These are phyloP conservation scores for Fusarium fujikuroi DNA, from an alignment of 2,329 filamentous ascomycete genomes.

Conservation along the genomic window DNA sequence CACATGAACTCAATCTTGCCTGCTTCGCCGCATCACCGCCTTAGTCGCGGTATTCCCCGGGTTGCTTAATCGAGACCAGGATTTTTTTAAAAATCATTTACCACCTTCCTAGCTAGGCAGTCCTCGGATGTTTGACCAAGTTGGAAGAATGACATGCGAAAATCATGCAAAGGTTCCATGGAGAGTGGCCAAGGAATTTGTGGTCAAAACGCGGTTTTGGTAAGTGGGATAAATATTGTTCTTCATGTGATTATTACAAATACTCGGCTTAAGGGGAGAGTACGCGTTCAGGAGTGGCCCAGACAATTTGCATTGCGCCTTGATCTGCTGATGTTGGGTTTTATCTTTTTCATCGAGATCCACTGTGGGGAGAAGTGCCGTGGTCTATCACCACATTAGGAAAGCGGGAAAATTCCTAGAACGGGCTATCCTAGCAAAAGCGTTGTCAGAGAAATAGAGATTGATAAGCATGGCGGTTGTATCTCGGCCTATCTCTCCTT, in stretches of 20 bases:
- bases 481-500: neutral
- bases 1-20: neutral
- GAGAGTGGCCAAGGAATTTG: neutral
- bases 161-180: neutral
- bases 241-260: neutral
- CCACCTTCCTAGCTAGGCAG: neutral
- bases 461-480: neutral
- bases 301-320: neutral
- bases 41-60: neutral
- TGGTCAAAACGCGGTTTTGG: neutral
- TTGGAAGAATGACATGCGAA: neutral
- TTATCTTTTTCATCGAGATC: neutral
- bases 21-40: neutral
- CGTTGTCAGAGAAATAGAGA: neutral
- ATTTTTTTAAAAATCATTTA: neutral
- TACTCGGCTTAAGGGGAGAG: neutral
- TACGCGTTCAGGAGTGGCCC: neutral
- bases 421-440: neutral
- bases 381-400: neutral
- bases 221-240: neutral
- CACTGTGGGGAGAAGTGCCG: neutral
- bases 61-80: neutral
- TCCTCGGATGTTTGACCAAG: neutral
- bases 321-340: conserved; percentile 1
- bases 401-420: neutral